Percentiles rank a stretch among this genome's conserved stretches.
Conservation (phyloP, 2,329 filamentous ascomycete species). For the Lecanoromycetidae sp. region DNA sequence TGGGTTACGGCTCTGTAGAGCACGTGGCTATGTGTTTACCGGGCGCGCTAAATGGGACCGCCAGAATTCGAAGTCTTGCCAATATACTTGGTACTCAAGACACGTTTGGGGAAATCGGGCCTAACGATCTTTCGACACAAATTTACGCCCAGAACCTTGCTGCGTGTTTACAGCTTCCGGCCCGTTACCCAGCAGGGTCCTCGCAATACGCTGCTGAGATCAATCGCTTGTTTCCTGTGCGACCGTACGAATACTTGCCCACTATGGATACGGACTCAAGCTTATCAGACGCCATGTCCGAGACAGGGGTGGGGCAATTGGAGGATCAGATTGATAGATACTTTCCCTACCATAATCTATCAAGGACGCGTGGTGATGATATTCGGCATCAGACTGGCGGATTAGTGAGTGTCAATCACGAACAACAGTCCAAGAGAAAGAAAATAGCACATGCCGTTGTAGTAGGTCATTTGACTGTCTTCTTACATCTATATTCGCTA, state of each 20-base stretch:
- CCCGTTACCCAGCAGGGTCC: conserved; percentile 3
- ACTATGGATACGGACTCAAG: conserved; percentile 14
- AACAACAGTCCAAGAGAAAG: too few relatives aligned
- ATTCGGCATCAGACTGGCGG: too few relatives aligned
- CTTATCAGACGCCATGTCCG: conserved; percentile 9
- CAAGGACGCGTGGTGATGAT: too few relatives aligned
- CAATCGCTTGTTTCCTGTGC: too few relatives aligned
- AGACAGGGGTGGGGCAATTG: conserved; percentile 3
- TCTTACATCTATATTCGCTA: too few relatives aligned
- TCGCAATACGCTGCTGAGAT: too few relatives aligned
- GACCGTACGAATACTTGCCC: conserved; percentile 11
- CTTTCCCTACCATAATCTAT: conserved; percentile 6
- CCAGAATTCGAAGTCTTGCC: conserved; percentile 15
- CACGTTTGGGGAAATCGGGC: conserved; percentile 5
- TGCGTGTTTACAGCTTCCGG: neutral
- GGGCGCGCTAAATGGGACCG: conserved; percentile 9
- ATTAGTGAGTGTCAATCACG: too few relatives aligned
- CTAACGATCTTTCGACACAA: conserved; percentile 2
- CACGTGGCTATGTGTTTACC: conserved; percentile 17
- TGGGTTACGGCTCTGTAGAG: conserved; percentile 17
- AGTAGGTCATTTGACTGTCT: too few relatives aligned
- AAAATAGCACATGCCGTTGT: too few relatives aligned
- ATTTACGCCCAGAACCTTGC: conserved; percentile 4
- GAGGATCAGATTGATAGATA: conserved; percentile 5
- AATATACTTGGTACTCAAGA: conserved; percentile 14